Evolutionary conservation across 495 filamentous ascomycete species (phyloP).

Genomic region (Friedmanniomyces simplex): DNA sequence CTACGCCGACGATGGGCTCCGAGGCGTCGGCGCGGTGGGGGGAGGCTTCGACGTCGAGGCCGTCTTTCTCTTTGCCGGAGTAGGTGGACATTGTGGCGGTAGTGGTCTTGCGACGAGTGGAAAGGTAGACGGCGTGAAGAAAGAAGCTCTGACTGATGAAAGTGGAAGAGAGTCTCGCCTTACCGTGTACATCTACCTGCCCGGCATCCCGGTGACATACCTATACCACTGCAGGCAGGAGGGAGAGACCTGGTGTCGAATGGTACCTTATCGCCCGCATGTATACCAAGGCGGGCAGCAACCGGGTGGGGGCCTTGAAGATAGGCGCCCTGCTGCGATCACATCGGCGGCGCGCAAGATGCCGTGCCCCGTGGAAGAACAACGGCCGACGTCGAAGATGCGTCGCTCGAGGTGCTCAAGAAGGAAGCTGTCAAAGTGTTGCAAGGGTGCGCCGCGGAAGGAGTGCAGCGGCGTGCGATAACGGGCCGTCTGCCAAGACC

Average conservation of each 20-base stretch:
- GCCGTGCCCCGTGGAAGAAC: no score
- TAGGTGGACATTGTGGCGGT: not conserved
- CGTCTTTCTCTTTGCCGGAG: not conserved
- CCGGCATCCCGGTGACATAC: not conserved
- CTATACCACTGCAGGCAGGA: not conserved
- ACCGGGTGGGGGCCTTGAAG: not conserved
- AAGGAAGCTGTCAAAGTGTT: not conserved
- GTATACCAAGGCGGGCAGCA: not conserved
- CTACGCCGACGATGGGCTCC: not conserved
- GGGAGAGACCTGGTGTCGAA: not conserved
- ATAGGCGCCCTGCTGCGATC: no score
- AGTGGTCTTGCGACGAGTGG: not conserved
- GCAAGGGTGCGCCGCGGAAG: not conserved
- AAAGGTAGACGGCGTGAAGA: not conserved
- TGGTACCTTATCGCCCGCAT: not conserved
- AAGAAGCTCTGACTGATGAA: not conserved
- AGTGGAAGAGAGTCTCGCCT: not conserved
- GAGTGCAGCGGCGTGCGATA: not conserved
- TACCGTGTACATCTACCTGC: not conserved
- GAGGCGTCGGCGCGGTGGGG: not conserved
- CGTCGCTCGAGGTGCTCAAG: not conserved
- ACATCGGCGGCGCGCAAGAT: not conserved
- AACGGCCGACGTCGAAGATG: not conserved
- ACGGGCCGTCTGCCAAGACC: not conserved
- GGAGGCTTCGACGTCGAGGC: not conserved